Conservation (phyloP, 2,329 filamentous ascomycete genomes). For the Clonostachys chloroleuca region DNA sequence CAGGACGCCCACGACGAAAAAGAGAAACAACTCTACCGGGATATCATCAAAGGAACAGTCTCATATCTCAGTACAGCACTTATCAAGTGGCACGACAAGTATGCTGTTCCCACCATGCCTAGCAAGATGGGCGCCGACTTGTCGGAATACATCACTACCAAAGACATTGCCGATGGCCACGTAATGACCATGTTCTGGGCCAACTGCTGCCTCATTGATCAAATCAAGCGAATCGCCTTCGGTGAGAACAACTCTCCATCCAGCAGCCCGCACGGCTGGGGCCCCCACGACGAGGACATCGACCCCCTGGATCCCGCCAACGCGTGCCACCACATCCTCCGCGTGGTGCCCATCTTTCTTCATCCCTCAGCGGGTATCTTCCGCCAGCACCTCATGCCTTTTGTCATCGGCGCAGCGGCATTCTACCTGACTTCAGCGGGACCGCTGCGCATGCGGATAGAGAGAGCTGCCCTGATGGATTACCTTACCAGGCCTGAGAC, state of each 20-base stretch:
- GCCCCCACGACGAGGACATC: too few relatives aligned
- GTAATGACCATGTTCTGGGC: constrained; percentile 4
- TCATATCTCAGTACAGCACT: background rate
- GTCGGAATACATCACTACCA: background rate
- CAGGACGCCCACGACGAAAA: too few relatives aligned
- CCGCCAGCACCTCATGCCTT: background rate
- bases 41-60: background rate
- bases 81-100: background rate
- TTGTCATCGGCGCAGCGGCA: too few relatives aligned
- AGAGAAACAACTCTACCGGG: background rate
- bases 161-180: constrained; percentile 1
- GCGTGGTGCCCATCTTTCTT: background rate
- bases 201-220: background rate
- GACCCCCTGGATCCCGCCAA: background rate
- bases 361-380: constrained; percentile 1
- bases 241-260: too few relatives aligned
- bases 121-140: background rate
- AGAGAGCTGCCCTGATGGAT: too few relatives aligned
- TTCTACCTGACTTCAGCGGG: too few relatives aligned
- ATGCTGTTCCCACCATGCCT: background rate
- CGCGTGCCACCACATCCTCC: constrained; percentile 1
- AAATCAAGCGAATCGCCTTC: background rate
- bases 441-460: too few relatives aligned
- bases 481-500: too few relatives aligned
- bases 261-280: too few relatives aligned